Evolutionary conservation across 2,329 filamentous ascomycete genomes (phyloP).

Genomic region (Beauveria varroae): DNA sequence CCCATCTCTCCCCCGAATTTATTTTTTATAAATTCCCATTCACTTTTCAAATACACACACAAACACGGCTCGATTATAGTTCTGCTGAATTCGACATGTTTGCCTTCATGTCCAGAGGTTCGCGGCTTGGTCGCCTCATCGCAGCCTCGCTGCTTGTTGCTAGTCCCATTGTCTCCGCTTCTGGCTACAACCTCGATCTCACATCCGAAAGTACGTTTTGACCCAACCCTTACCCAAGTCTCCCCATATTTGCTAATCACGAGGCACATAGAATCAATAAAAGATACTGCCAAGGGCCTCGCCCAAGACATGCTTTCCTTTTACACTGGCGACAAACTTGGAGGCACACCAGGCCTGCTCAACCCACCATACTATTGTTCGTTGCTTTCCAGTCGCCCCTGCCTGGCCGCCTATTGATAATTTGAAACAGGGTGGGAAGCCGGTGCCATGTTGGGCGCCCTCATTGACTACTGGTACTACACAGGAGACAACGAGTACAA

Average conservation of each 20-base stretch:
- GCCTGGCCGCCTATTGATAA: conserved; percentile 1
- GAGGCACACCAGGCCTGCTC: conserved; percentile 43
- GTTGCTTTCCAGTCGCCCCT: conserved; percentile 33
- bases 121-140: background rate
- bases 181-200: conserved; percentile 4
- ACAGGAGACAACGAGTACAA: conserved; percentile 62
- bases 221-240: background rate
- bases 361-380: conserved; percentile 48
- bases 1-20: background rate
- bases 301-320: conserved; percentile 40
- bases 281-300: conserved; percentile 40
- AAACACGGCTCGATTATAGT: background rate
- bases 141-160: background rate
- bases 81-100: background rate
- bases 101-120: background rate
- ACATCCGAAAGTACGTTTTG: background rate
- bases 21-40: background rate
- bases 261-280: conserved; percentile 38
- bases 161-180: background rate
- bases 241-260: background rate
- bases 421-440: conserved; percentile 55
- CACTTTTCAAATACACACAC: background rate
- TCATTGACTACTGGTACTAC: conserved; percentile 66
- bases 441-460: conserved; percentile 61
- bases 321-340: conserved; percentile 40